Evolutionary conservation across 352 stramenopile genomes (phyloP).

Genomic region (Globisporangium rhizosaccharum): DNA sequence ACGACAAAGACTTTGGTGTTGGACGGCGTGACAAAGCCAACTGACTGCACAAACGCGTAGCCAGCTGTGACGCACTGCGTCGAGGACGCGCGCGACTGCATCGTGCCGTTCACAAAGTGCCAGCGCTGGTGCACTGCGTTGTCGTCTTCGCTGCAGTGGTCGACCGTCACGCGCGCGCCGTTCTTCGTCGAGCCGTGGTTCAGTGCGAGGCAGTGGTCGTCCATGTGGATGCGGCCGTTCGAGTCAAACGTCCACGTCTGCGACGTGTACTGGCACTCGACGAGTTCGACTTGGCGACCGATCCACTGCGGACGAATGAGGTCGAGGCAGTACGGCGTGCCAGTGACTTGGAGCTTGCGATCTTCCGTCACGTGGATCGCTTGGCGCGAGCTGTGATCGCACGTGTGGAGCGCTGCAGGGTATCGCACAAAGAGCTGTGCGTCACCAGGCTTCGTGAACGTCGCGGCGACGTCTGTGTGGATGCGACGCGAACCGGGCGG

Average conservation of each 20-base stretch:
- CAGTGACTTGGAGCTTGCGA: slow-evolving; percentile 64
- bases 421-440: slow-evolving; percentile 59
- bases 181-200: slow-evolving; percentile 57
- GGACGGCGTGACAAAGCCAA: slow-evolving; percentile 65
- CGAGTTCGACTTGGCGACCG: slow-evolving; percentile 51
- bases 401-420: slow-evolving; percentile 47
- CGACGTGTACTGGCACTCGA: slow-evolving; percentile 61
- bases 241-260: slow-evolving; percentile 60
- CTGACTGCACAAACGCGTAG: slow-evolving; percentile 68
- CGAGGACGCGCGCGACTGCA: slow-evolving; percentile 36
- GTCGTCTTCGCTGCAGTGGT: slow-evolving; percentile 38
- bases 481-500: slow-evolving; percentile 68
- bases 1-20: slow-evolving; percentile 76
- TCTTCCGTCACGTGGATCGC: slow-evolving; percentile 47
- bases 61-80: slow-evolving; percentile 74
- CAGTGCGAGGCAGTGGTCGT: slow-evolving; percentile 57
- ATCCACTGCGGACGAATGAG: slow-evolving; percentile 28
- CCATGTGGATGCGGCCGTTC: slow-evolving; percentile 47
- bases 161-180: slow-evolving; percentile 43
- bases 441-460: slow-evolving; percentile 52
- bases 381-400: slow-evolving; percentile 66
- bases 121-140: slow-evolving; percentile 45
- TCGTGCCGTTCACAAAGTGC: slow-evolving; percentile 49
- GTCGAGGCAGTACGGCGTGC: slow-evolving; percentile 58
- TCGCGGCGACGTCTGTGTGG: slow-evolving; percentile 37